Conservation (phyloP, 176 grass and related monocot genomes). For the Poa pratensis region DNA sequence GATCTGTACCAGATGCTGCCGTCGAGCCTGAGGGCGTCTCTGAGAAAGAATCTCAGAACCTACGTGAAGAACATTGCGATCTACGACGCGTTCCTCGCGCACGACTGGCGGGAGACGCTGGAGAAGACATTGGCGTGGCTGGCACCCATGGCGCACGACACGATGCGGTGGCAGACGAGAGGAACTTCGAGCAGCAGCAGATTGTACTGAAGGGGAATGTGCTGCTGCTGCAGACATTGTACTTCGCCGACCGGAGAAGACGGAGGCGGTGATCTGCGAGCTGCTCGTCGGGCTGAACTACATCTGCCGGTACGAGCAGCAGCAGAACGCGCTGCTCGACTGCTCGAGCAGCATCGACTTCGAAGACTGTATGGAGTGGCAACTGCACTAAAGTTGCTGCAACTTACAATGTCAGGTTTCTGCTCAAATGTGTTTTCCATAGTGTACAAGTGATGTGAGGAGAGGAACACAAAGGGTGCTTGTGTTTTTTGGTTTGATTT, state of each 20-base stretch:
- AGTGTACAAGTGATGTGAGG: conserved; percentile 49
- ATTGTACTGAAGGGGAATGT: conserved; percentile 68
- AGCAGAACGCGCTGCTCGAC: conserved; percentile 89
- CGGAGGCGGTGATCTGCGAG: conserved; percentile 80
- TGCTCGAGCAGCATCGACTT: conserved; percentile 87
- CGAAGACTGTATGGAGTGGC: conserved; percentile 90
- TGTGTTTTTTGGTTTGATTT: conserved; percentile 46
- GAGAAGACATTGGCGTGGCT: conserved; percentile 86
- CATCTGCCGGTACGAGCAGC: conserved; percentile 95
- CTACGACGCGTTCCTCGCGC: conserved; percentile 89
- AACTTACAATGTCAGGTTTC: conserved; percentile 39
- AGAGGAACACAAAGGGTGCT: conserved; percentile 41
- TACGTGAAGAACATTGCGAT: conserved; percentile 74
- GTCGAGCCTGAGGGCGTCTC: conserved; percentile 52
- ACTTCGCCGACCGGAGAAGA: conserved; percentile 85
- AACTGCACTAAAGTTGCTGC: conserved; percentile 43
- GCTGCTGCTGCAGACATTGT: conserved; percentile 80
- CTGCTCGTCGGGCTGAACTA: conserved; percentile 90
- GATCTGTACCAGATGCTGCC: conserved; percentile 97
- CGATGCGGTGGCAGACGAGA: conserved; percentile 92
- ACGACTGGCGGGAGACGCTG: conserved; percentile 85
- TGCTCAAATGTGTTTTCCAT: conserved; percentile 32
- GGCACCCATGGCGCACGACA: conserved; percentile 83
- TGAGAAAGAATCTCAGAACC: conserved; percentile 61
- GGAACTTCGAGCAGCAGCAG: conserved; percentile 95